Evolutionary conservation across 768 basidiomycete genomes (phyloP), one percentile per base, ranked within the genome.

Genomic region (Amanita muscaria): DNA sequence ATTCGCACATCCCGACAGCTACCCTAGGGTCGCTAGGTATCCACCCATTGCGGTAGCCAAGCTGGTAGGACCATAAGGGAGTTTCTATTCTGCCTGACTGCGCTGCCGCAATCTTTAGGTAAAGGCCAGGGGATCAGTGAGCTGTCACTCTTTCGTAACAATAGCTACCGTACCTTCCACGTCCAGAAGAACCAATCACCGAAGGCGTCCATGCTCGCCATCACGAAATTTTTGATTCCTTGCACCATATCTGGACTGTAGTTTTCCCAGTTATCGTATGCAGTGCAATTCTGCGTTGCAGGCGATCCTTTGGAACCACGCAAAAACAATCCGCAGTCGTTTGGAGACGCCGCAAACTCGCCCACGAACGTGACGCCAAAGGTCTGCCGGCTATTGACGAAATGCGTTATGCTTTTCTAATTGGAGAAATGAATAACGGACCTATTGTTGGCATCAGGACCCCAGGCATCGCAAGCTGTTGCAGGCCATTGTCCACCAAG

Each of bases 281-380:
- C 41, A 31, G 59, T 37, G 53, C 69, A 53, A 65, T 41, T 64
- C 34, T 15, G 57, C 61, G 38, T 61, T 60, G 14, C 48, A 15
- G 11, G 84, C 84, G 22, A 63, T 56, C 16, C 45, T 24, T 44
- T 50, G 10, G 56, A 54, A 8, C 60, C 61, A 2, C 45, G 49
- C 19, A 66, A 44, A 46, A 58, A 64, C 11, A 65, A 51, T 7
- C 59, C 83, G 54, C 86, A 87, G 42, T 76, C 68, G 54, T 83
- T 87, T 53, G 68, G 70, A 8, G 77, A 81, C 2, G 70, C 70
- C 42, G 82, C 77, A 61, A 83, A 90, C 61, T 93, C 90, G 33
- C 87, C 90, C 1, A 78, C 79, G 19, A 82, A 56, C 11, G 79
- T 79, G 31, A 90, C 62, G 8, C 90, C 90, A 53, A 88, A 87